These are phyloP conservation scores for Colletotrichum coccodes DNA, from an alignment of 2,329 filamentous ascomycete species.

Conservation along the genomic window DNA sequence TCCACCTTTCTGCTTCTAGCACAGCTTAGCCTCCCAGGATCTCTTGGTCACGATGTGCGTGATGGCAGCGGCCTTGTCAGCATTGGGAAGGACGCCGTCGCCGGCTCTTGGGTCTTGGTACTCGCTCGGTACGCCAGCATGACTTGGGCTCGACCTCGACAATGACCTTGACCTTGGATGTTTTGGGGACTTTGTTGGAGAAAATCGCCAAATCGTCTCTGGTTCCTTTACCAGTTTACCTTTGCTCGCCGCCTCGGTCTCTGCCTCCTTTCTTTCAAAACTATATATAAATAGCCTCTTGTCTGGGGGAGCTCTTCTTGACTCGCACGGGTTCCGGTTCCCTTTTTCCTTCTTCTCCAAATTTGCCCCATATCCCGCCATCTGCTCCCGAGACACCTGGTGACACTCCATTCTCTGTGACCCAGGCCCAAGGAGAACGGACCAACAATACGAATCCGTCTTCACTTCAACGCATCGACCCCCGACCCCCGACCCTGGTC, in stretches of 20 bases:
- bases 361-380: slow-evolving; percentile 26
- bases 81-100: slow-evolving; percentile 31
- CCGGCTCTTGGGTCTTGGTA: slow-evolving; percentile 22
- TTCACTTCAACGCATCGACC: slow-evolving; percentile 26
- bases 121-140: slow-evolving; percentile 1
- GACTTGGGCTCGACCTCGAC: slow-evolving; percentile 1
- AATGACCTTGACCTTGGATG: slow-evolving; percentile 15
- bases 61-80: slow-evolving; percentile 30
- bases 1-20: slow-evolving; percentile 33
- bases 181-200: slow-evolving; percentile 20
- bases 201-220: slow-evolving; percentile 20
- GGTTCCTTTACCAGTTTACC: neutral
- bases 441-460: slow-evolving; percentile 30
- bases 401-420: slow-evolving; percentile 21
- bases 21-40: slow-evolving; percentile 25
- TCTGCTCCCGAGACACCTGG: slow-evolving; percentile 17
- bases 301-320: neutral
- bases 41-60: slow-evolving; percentile 31
- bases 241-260: neutral
- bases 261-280: neutral
- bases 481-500: slow-evolving; percentile 19
- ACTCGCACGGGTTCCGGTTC: neutral
- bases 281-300: neutral
- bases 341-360: slow-evolving; percentile 5
- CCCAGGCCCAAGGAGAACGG: slow-evolving; percentile 21